A percentile compares a stretch with the other conserved stretches of the same genome.
Evolutionary conservation across 2,329 filamentous ascomycete species (phyloP).

Genomic region (Diaporthe velutina): DNA sequence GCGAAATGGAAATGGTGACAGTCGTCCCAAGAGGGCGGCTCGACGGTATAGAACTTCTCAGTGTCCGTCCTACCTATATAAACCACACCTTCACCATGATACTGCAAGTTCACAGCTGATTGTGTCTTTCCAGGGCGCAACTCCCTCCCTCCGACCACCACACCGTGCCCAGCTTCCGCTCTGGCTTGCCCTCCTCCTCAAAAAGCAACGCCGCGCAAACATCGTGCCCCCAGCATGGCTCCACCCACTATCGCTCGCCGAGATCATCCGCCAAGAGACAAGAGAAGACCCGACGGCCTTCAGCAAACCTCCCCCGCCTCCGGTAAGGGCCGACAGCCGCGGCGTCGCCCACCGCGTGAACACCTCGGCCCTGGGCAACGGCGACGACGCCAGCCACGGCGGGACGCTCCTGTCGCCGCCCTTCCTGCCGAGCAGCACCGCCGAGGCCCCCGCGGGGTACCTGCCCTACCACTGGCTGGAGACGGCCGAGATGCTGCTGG

Average conservation of each 20-base stretch:
- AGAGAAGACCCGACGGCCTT: slow-evolving; percentile 78
- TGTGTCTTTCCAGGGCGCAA: slow-evolving; percentile 73
- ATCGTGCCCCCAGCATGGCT: slow-evolving; percentile 94
- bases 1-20: slow-evolving; percentile 97
- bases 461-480: slow-evolving; percentile 98
- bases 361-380: slow-evolving; percentile 34
- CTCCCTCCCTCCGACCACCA: slow-evolving; percentile 82
- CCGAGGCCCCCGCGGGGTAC: slow-evolving; percentile 74
- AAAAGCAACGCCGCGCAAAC: slow-evolving; percentile 93
- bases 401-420: slow-evolving; percentile 71
- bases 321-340: slow-evolving; percentile 62
- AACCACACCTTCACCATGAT: slow-evolving; percentile 9
- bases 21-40: slow-evolving; percentile 92
- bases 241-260: slow-evolving; percentile 77
- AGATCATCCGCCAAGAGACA: slow-evolving; percentile 86
- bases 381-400: slow-evolving; percentile 46
- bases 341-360: slow-evolving; percentile 56
- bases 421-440: slow-evolving; percentile 82
- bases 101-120: slow-evolving; percentile 31
- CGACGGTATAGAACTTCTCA: slow-evolving; percentile 85
- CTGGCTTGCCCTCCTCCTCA: slow-evolving; percentile 95
- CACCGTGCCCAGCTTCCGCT: slow-evolving; percentile 84
- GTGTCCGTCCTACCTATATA: slow-evolving; percentile 70
- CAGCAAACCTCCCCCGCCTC: slow-evolving; percentile 80
- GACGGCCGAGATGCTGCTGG: slow-evolving; percentile 86